Evolutionary conservation across 805 yeast species (phyloP), one percentile per base, ranked within the genome.

Genomic region (Lipomyces starkeyi): DNA sequence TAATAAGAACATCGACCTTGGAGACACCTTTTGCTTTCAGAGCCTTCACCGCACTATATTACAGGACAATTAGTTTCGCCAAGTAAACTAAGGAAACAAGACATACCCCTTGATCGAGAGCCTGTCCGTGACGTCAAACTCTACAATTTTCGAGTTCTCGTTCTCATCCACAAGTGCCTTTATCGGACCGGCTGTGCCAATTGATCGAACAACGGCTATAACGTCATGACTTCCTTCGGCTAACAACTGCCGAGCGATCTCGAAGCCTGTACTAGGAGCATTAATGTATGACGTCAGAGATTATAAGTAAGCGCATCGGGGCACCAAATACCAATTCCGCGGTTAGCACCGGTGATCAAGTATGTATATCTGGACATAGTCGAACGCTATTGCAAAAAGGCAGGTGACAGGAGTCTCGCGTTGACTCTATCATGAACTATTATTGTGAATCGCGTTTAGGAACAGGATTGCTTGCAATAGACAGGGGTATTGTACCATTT

Each of bases 311-410:
- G 17, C 17, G 32, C 13, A 5, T 22, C 17, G 0, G 54, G 47
- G 17, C 6, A 17, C 56, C n/a, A 53, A 25, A 17, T 47, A 62
- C 65, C 65, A 32, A 62, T 62, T 40, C 65, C 65, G 13, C 65
- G 40, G 20, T 62, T 62, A 9, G 65, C 65, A 8, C 65, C 65
- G 2, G 65, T 62, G 7, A 62, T 20, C 22, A 62, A 14, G 32
- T 62, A 62, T 11, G 43, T 53, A 11, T 53, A 57, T 61, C 29
- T 53, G 17, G 58, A 34, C 59, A 37, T 37, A 14, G 3, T 35
- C 11, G 40, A 35, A 11, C 1, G 11, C 40, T n/a, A 40, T 40
- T 20, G 20, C 13, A 27, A 53, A 11, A 25, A 20, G 40, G 9
- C 7, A 32, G 20, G 56, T 17, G 40, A 14, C 14, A 37, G 17